These are phyloP conservation scores for Quillaja saponaria DNA, from an alignment of 306 rosid species.

Conservation along the genomic window DNA sequence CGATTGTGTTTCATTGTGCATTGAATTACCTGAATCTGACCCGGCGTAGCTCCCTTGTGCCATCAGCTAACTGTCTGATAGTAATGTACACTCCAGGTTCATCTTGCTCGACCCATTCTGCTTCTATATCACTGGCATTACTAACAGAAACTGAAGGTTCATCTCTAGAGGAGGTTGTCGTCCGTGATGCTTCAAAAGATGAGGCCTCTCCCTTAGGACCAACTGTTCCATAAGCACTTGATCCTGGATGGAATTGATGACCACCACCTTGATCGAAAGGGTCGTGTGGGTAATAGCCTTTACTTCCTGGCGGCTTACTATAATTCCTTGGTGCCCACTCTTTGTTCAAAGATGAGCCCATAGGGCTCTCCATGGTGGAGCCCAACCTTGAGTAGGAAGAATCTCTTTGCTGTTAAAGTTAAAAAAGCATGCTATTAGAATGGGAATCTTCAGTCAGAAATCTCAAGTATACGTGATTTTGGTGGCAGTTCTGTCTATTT, in stretches of 20 bases:
- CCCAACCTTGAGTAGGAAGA: constrained; percentile 54
- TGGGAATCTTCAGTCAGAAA: too few species aligned
- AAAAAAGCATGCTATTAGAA: constrained; percentile 25
- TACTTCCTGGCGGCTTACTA: constrained; percentile 54
- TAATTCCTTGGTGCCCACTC: constrained; percentile 51
- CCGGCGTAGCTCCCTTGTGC: constrained; percentile 83
- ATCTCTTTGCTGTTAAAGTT: constrained; percentile 52
- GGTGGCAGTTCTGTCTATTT: too few species aligned
- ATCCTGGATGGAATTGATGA: constrained; percentile 44
- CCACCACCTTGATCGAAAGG: constrained; percentile 44
- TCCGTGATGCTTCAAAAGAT: constrained; percentile 66
- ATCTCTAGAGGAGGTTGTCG: constrained; percentile 77
- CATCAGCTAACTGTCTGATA: constrained; percentile 71
- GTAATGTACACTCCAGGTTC: constrained; percentile 89
- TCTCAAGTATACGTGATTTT: too few species aligned
- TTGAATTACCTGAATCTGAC: constrained; percentile 78
- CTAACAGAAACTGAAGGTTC: constrained; percentile 70
- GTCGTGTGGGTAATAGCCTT: constrained; percentile 50
- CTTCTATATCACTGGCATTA: constrained; percentile 70
- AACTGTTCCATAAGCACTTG: constrained; percentile 29
- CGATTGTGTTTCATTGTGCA: constrained; percentile 9
- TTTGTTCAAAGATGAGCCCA: constrained; percentile 41
- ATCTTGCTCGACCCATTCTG: constrained; percentile 89
- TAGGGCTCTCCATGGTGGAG: constrained; percentile 59
- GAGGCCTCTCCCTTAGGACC: constrained; percentile 28